Evolutionary conservation across 352 stramenopile genomes (phyloP).

Genomic region (Pythium phragmiticola): DNA sequence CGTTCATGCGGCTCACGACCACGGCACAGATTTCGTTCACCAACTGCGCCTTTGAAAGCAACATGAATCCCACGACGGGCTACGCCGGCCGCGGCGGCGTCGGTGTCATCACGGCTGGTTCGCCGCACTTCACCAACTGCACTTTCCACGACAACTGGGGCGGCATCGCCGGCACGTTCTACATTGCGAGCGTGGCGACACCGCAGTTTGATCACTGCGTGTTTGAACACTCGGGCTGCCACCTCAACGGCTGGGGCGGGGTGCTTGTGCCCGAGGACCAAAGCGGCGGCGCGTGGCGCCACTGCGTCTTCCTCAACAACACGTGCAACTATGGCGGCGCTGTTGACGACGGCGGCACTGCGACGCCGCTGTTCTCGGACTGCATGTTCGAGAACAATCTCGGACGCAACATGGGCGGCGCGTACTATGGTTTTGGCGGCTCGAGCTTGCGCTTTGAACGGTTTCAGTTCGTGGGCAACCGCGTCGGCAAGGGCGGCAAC

Average conservation of each 20-base stretch:
- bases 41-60: conserved; percentile 23
- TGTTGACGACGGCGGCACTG: conserved; percentile 25
- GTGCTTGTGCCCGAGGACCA: conserved; percentile 23
- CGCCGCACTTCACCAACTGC: conserved; percentile 21
- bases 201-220: conserved; percentile 24
- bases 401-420: conserved; percentile 15
- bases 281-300: conserved; percentile 13
- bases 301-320: conserved; percentile 29
- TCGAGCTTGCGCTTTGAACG: conserved; percentile 17
- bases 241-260: conserved; percentile 20
- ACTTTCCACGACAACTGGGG: conserved; percentile 24
- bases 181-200: conserved; percentile 16
- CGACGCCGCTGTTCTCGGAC: conserved; percentile 14
- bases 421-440: conserved; percentile 29
- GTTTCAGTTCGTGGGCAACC: conserved; percentile 25
- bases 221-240: conserved; percentile 29
- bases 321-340: conserved; percentile 29
- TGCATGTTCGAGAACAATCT: conserved; percentile 29
- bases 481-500: conserved; percentile 23
- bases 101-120: conserved; percentile 12
- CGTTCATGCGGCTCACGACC: conserved; percentile 20
- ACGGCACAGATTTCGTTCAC: conserved; percentile 2
- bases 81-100: conserved; percentile 21
- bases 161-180: conserved; percentile 18
- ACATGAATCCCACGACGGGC: conserved; percentile 19